Conservation (phyloP, 2,329 filamentous ascomycete genomes). For the Gnomoniopsis sp. region DNA sequence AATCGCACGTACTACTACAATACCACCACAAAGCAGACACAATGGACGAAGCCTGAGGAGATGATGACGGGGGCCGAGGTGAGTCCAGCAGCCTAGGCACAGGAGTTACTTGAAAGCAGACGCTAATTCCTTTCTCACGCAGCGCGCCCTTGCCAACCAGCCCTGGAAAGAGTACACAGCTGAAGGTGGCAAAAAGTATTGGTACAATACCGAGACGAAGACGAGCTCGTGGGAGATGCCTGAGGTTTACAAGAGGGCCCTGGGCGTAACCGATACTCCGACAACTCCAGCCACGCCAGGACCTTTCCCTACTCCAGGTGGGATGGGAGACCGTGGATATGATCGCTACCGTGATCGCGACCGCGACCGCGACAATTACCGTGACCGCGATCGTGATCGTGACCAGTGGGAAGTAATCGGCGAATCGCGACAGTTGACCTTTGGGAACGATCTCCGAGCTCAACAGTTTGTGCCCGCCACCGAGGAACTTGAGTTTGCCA, state of each 20-base stretch:
- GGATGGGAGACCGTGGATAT: constrained; percentile 30
- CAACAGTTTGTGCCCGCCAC: constrained; percentile 60
- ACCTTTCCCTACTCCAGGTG: constrained; percentile 41
- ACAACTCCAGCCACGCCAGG: constrained; percentile 39
- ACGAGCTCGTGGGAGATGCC: constrained; percentile 96
- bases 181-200: constrained; percentile 86
- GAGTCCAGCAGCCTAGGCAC: constrained; percentile 22
- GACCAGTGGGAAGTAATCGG: constrained; percentile 36
- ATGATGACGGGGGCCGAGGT: constrained; percentile 83
- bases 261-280: constrained; percentile 54
- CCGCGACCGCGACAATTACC: constrained; percentile 4
- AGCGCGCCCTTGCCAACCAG: constrained; percentile 78
- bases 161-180: constrained; percentile 93
- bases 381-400: constrained; percentile 17
- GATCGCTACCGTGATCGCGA: constrained; percentile 19
- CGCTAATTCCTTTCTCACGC: constrained; percentile 17
- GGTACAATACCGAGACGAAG: constrained; percentile 89
- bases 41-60: constrained; percentile 92
- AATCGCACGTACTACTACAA: constrained; percentile 93
- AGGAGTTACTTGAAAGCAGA: constrained; percentile 18
- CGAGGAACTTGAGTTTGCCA: constrained; percentile 75
- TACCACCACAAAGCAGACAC: constrained; percentile 75
- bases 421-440: constrained; percentile 57
- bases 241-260: constrained; percentile 71
- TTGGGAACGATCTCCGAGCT: constrained; percentile 52